phyloP scores from a whole-genome alignment of 2,329 filamentous ascomycete species.

The Tolypocladium amazonense region DNA sequence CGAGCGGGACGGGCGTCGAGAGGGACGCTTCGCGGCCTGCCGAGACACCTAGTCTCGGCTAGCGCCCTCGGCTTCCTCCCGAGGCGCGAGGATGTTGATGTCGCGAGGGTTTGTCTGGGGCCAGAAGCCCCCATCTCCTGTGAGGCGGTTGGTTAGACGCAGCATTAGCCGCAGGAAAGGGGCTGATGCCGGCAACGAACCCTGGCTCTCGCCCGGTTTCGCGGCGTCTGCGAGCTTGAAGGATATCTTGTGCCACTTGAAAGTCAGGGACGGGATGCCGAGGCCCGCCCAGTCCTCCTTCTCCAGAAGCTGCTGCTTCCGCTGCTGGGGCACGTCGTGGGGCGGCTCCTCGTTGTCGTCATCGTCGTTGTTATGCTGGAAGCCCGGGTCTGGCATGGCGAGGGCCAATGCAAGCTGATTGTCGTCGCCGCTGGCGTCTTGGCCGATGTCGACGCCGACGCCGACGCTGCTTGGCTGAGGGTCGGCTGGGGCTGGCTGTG shows the following conservation, averaged over 20 bases:
- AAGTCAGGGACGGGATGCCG: not conserved
- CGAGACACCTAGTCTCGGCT: not conserved
- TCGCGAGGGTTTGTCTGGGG: not conserved
- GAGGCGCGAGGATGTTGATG: not conserved
- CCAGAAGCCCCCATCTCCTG: not conserved
- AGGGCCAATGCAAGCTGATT: not conserved
- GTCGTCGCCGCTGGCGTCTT: not conserved
- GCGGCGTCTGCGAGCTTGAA: not conserved
- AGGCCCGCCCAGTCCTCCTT: not conserved
- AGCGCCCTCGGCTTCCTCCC: not conserved
- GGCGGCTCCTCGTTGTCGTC: not conserved
- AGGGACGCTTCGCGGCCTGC: not conserved
- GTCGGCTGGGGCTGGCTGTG: not conserved
- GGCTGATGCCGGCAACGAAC: not conserved
- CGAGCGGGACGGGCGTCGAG: not conserved
- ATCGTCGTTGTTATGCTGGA: not conserved
- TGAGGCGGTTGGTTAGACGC: not conserved
- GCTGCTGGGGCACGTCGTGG: not conserved
- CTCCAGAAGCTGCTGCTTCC: not conserved
- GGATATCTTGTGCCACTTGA: not conserved
- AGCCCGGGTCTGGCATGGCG: not conserved
- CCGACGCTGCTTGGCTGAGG: not conserved
- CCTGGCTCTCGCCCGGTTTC: not conserved
- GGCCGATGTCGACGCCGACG: not conserved
- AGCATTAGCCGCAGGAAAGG: not conserved